phyloP scores from a whole-genome alignment of 768 basidiomycete species.

The Lactarius tabidus region DNA sequence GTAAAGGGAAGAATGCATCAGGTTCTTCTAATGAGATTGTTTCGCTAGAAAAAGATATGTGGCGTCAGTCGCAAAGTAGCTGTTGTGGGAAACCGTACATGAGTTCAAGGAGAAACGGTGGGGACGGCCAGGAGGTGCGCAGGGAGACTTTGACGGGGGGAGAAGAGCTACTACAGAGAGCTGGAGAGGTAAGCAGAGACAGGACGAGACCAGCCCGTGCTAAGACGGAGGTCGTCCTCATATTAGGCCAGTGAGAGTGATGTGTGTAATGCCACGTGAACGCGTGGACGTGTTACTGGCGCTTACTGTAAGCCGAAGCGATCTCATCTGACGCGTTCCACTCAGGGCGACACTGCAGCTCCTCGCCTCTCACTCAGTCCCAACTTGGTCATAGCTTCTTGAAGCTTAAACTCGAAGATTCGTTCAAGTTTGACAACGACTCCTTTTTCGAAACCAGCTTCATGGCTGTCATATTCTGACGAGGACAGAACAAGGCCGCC shows the following conservation, averaged over 20 bases:
- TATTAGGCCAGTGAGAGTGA: neutral
- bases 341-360: too few species aligned
- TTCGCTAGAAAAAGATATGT: slow-evolving; percentile 51
- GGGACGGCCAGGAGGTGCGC: slow-evolving; percentile 36
- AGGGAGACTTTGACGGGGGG: slow-evolving; percentile 37
- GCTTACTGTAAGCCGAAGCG: too few species aligned
- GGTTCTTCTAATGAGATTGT: slow-evolving; percentile 71
- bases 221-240: slow-evolving; percentile 10
- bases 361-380: too few species aligned
- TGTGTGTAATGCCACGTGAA: too few species aligned
- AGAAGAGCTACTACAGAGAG: slow-evolving; percentile 9
- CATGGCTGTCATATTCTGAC: too few species aligned
- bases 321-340: too few species aligned
- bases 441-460: too few species aligned
- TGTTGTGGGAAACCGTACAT: slow-evolving; percentile 1
- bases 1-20: slow-evolving; percentile 67
- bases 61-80: neutral
- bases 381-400: too few species aligned
- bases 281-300: too few species aligned
- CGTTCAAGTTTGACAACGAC: too few species aligned
- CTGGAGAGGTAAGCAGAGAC: slow-evolving; percentile 4
- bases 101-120: slow-evolving; percentile 27
- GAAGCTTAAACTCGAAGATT: too few species aligned
- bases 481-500: too few species aligned
- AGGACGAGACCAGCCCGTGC: slow-evolving; percentile 2